Percentiles rank a stretch among this genome's conserved stretches.
Evolutionary conservation across 2,329 filamentous ascomycete species (phyloP).

Genomic region (Aureobasidium lini): DNA sequence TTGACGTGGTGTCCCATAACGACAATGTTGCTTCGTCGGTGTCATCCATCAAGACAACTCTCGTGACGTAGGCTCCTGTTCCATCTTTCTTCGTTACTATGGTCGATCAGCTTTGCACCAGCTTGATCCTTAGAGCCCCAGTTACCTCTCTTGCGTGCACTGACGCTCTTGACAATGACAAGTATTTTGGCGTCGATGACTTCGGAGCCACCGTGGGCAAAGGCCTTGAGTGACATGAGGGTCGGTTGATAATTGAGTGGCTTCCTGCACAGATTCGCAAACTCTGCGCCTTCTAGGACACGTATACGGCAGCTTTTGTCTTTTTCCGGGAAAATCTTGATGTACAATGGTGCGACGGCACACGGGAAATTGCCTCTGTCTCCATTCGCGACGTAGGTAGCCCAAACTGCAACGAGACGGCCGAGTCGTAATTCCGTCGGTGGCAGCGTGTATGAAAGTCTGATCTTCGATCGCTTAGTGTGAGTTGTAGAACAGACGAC

Average conservation of each 20-base stretch:
- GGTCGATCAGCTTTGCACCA: neutral
- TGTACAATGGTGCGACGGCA: conserved; percentile 42
- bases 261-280: conserved; percentile 36
- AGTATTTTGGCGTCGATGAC: conserved; percentile 45
- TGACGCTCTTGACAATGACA: conserved; percentile 52
- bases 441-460: conserved; percentile 42
- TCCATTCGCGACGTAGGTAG: conserved; percentile 46
- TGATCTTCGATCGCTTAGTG: conserved; percentile 32
- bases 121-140: neutral
- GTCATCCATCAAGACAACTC: conserved; percentile 51
- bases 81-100: conserved; percentile 43
- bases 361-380: conserved; percentile 35
- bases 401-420: conserved; percentile 50
- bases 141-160: conserved; percentile 42
- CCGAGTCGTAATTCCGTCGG: conserved; percentile 43
- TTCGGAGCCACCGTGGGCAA: conserved; percentile 49
- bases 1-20: conserved; percentile 46
- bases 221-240: conserved; percentile 51
- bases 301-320: conserved; percentile 48
- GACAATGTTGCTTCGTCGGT: conserved; percentile 47
- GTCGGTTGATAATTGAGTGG: conserved; percentile 39
- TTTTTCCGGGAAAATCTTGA: conserved; percentile 52
- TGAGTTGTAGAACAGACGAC: neutral
- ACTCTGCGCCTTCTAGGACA: conserved; percentile 43
- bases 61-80: conserved; percentile 38